These are phyloP conservation scores for Globisporangium cystogenes DNA, from an alignment of 352 stramenopile genomes.

Conservation along the genomic window DNA sequence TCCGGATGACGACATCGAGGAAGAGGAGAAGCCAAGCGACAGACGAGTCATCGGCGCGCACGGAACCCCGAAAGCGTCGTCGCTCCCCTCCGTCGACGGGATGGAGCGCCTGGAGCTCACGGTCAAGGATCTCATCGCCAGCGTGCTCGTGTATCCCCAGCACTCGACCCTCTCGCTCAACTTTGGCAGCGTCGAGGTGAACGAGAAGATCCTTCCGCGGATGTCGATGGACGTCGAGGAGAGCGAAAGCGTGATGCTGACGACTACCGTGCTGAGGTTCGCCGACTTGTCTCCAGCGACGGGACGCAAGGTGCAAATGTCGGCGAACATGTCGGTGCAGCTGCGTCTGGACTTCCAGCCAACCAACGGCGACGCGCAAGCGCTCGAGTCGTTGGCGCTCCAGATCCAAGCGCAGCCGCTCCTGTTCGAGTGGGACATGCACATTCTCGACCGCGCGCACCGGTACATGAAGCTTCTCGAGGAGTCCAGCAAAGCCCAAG, in stretches of 20 bases:
- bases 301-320: conserved; percentile 54
- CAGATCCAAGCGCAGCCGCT: conserved; percentile 71
- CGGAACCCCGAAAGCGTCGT: conserved; percentile 21
- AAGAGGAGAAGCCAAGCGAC: conserved; percentile 15
- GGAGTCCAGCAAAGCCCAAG: conserved; percentile 28
- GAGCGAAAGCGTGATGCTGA: conserved; percentile 54
- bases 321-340: conserved; percentile 60
- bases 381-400: conserved; percentile 40
- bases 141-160: conserved; percentile 52
- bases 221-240: conserved; percentile 71
- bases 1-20: conserved; percentile 40
- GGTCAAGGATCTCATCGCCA: conserved; percentile 71
- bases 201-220: conserved; percentile 66
- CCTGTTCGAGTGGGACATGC: conserved; percentile 85
- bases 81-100: conserved; percentile 49
- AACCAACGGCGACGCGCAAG: conserved; percentile 17
- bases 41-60: conserved; percentile 21
- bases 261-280: conserved; percentile 56
- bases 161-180: conserved; percentile 43
- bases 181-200: conserved; percentile 58
- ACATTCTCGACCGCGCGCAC: conserved; percentile 73
- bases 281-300: conserved; percentile 51
- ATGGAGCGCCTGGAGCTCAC: conserved; percentile 61
- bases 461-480: conserved; percentile 70
- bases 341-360: conserved; percentile 53